These are phyloP conservation scores for Eragrostis curvula DNA, from an alignment of 176 grass and related monocot genomes.

Conservation along the genomic window DNA sequence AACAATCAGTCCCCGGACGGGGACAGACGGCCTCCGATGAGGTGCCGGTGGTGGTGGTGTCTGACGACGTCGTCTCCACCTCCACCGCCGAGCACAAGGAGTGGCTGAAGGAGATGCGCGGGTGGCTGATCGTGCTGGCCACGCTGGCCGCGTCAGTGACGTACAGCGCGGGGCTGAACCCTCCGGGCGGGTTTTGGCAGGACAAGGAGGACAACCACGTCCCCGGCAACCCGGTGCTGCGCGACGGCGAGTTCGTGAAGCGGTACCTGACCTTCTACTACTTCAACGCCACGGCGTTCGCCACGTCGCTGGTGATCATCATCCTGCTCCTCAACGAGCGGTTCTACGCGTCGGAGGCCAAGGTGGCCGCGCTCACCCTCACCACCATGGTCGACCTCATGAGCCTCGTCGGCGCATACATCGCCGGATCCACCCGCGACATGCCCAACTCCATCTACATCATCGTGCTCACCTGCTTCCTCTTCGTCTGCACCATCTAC, in stretches of 20 bases:
- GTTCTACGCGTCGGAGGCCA: conserved; percentile 36
- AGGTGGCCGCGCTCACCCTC: conserved; percentile 39
- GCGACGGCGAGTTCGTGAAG: not conserved
- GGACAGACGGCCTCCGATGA: not conserved
- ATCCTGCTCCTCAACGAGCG: conserved; percentile 54
- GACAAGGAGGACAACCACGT: not conserved
- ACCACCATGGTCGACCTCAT: conserved; percentile 44
- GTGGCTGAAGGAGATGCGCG: conserved; percentile 54
- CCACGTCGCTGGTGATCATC: conserved; percentile 54
- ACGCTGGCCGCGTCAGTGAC: conserved; percentile 41
- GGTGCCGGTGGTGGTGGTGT: too few relatives aligned
- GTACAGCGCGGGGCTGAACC: conserved; percentile 52
- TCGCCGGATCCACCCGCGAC: conserved; percentile 37
- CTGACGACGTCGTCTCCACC: not conserved
- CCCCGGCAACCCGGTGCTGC: conserved; percentile 43
- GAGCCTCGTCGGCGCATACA: conserved; percentile 55
- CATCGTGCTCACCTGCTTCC: conserved; percentile 26
- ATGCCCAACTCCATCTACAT: conserved; percentile 37
- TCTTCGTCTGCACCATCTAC: conserved; percentile 3
- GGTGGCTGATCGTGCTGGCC: conserved; percentile 53
- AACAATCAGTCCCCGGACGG: not conserved
- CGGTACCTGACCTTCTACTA: conserved; percentile 56
- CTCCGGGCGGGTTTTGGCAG: conserved; percentile 67
- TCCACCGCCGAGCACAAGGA: not conserved
- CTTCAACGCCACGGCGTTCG: conserved; percentile 55